Conservation (phyloP, 2,329 filamentous ascomycete species). For the Falciphora oryzae region DNA sequence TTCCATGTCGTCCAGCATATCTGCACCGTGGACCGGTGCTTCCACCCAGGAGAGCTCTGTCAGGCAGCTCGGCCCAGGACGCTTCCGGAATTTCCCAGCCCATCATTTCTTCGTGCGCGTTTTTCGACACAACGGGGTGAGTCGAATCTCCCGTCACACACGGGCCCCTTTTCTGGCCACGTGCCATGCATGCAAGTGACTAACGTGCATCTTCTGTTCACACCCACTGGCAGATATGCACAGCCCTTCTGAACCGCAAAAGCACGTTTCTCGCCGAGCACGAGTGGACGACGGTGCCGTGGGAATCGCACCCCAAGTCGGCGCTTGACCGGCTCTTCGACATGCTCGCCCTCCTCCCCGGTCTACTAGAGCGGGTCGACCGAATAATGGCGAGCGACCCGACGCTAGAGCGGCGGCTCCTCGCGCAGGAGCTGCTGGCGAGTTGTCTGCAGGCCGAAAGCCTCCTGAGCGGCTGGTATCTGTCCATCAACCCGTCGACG, state of each 20-base stretch:
- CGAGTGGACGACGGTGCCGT: slow-evolving; percentile 48
- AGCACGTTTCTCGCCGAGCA: slow-evolving; percentile 44
- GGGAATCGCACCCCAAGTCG: slow-evolving; percentile 45
- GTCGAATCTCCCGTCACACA: slow-evolving; percentile 19
- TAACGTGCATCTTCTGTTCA: background rate
- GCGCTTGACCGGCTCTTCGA: slow-evolving; percentile 48
- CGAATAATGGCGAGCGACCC: slow-evolving; percentile 32
- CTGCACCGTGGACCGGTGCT: slow-evolving; percentile 31
- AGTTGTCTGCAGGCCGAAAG: slow-evolving; percentile 42
- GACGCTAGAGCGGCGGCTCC: slow-evolving; percentile 34
- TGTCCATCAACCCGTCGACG: slow-evolving; percentile 22
- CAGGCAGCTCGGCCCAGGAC: slow-evolving; percentile 36
- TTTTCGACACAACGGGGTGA: slow-evolving; percentile 47
- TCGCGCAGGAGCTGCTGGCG: slow-evolving; percentile 42
- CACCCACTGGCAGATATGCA: slow-evolving; percentile 30
- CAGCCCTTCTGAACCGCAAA: slow-evolving; percentile 43
- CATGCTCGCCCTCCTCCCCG: slow-evolving; percentile 39
- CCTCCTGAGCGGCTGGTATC: slow-evolving; percentile 43
- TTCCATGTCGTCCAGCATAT: background rate
- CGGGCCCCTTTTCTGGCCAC: too few relatives aligned
- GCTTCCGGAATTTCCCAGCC: slow-evolving; percentile 45
- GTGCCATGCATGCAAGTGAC: background rate
- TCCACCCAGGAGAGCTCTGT: slow-evolving; percentile 30
- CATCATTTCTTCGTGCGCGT: slow-evolving; percentile 54
- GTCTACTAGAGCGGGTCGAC: slow-evolving; percentile 41